Evolutionary conservation across 1,284 basidiomycete species (phyloP).

Genomic region (Ustilago crameri): DNA sequence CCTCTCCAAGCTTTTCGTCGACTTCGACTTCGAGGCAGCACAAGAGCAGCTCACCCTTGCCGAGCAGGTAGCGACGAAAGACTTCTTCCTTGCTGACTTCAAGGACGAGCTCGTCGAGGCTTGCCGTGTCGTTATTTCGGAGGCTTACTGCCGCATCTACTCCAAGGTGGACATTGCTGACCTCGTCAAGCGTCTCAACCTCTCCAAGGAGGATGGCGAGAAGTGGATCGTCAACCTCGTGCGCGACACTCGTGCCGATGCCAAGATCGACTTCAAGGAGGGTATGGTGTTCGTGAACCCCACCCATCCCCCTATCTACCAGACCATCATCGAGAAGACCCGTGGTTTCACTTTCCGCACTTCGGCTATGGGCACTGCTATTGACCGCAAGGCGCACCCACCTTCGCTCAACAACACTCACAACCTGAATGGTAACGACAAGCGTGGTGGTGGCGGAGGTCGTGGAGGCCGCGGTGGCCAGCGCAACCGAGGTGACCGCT

Average conservation of each 20-base stretch:
- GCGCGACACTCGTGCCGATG: slow-evolving; percentile 94
- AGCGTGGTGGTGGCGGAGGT: slow-evolving; percentile 50
- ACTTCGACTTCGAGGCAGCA: slow-evolving; percentile 90
- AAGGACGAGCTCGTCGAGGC: slow-evolving; percentile 94
- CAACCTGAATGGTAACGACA: slow-evolving; percentile 52
- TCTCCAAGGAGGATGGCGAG: slow-evolving; percentile 91
- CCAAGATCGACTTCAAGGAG: slow-evolving; percentile 96
- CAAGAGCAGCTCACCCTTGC: slow-evolving; percentile 83
- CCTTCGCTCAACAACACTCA: slow-evolving; percentile 48
- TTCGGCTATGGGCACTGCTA: slow-evolving; percentile 87
- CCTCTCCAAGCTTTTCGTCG: slow-evolving; percentile 89
- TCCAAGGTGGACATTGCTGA: slow-evolving; percentile 96
- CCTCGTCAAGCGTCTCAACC: slow-evolving; percentile 89
- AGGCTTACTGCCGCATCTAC: slow-evolving; percentile 97
- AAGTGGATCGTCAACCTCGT: slow-evolving; percentile 99
- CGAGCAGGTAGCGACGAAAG: slow-evolving; percentile 84
- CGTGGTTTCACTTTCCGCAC: slow-evolving; percentile 90
- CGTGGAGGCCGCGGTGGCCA: slow-evolving; percentile 58
- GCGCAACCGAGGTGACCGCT: slow-evolving; percentile 44
- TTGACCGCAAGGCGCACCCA: slow-evolving; percentile 73
- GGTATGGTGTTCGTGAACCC: slow-evolving; percentile 96
- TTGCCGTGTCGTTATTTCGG: slow-evolving; percentile 91
- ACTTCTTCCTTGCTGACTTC: slow-evolving; percentile 93
- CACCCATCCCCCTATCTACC: slow-evolving; percentile 88
- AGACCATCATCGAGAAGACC: slow-evolving; percentile 94